These are phyloP conservation scores for Yamadazyma epiphylla DNA, from an alignment of 1,139 yeast genomes.

Conservation along the genomic window DNA sequence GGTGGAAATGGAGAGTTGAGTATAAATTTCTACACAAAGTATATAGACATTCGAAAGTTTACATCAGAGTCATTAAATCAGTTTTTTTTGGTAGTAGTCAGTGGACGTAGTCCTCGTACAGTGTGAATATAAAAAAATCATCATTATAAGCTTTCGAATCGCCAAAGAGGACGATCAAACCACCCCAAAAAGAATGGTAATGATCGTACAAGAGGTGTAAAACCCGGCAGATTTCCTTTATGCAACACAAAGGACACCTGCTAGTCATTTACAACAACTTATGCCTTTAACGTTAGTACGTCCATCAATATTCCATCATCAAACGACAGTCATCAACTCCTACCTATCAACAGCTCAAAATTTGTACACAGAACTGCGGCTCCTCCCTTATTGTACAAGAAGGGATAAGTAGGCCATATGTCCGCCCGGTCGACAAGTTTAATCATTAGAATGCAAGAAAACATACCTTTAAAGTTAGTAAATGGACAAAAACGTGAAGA, in stretches of 20 bases:
- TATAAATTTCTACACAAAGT: not conserved
- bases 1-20: constrained; percentile 1
- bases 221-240: too few species aligned
- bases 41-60: constrained; percentile 1
- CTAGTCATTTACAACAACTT: too few species aligned
- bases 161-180: too few species aligned
- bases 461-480: constrained; percentile 23
- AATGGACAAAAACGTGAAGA: not conserved
- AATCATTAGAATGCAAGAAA: constrained; percentile 37
- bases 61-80: constrained; percentile 78
- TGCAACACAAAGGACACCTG: too few species aligned
- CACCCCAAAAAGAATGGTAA: too few species aligned
- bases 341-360: constrained; percentile 47
- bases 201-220: too few species aligned
- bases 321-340: constrained; percentile 53
- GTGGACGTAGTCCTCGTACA: constrained; percentile 53
- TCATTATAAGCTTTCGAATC: constrained; percentile 38
- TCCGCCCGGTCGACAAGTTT: constrained; percentile 79
- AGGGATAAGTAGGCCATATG: constrained; percentile 54
- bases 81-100: constrained; percentile 54
- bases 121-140: constrained; percentile 60
- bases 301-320: constrained; percentile 10
- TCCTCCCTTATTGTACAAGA: constrained; percentile 50
- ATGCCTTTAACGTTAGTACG: too few species aligned
- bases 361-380: constrained; percentile 68